Evolutionary conservation across 2,329 filamentous ascomycete genomes (phyloP).

Genomic region (Aspergillus pseudoglaucus): DNA sequence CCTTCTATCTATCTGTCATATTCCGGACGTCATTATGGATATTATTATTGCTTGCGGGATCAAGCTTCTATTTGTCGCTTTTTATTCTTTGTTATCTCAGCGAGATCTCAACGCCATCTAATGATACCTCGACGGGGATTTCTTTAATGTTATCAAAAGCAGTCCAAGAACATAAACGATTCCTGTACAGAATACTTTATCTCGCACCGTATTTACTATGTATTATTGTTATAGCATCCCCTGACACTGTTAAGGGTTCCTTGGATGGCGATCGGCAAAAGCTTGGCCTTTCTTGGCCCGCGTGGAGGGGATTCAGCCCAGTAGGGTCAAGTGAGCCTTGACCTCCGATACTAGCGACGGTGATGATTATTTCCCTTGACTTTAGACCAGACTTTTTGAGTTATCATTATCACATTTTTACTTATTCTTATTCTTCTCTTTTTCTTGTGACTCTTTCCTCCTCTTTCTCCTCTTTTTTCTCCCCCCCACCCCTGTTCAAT

Average conservation of each 20-base stretch:
- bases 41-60: not conserved
- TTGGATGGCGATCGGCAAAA: conserved; percentile 3
- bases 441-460: not conserved
- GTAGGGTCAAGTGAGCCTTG: not conserved
- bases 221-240: not conserved
- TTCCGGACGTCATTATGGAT: not conserved
- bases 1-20: not conserved
- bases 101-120: not conserved
- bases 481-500: not conserved
- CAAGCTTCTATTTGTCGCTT: not conserved
- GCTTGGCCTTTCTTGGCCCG: conserved; percentile 5
- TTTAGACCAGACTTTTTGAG: too few relatives aligned
- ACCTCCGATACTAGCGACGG: not conserved
- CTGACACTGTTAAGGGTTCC: conserved; percentile 1
- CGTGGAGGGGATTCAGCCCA: conserved; percentile 4
- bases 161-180: too few relatives aligned
- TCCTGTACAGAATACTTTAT: too few relatives aligned
- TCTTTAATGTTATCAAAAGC: too few relatives aligned
- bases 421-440: not conserved
- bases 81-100: too few relatives aligned
- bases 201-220: not conserved
- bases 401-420: too few relatives aligned
- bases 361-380: too few relatives aligned
- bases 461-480: not conserved
- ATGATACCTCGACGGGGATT: too few relatives aligned